phyloP scores from a whole-genome alignment of 1,139 yeast species.

The Ashbya aceris region DNA sequence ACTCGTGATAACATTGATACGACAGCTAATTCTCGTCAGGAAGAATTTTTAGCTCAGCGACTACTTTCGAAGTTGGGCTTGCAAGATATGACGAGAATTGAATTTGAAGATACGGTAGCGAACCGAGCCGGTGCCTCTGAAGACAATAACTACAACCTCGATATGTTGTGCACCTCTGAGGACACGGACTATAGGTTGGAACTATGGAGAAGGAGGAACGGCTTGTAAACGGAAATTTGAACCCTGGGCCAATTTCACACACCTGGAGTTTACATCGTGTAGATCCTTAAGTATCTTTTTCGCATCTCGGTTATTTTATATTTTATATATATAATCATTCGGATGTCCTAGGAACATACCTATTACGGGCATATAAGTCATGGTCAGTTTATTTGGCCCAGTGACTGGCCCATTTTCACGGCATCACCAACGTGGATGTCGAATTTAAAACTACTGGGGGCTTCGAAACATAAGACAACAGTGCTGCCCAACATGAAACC shows the following conservation, averaged over 20 bases:
- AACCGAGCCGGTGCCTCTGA: slow-evolving; percentile 1
- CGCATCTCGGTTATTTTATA: background rate
- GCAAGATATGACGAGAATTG: slow-evolving; percentile 16
- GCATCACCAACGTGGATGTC: slow-evolving; percentile 59
- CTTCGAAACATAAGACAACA: slow-evolving; percentile 92
- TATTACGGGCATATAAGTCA: background rate
- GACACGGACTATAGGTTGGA: slow-evolving; percentile 21
- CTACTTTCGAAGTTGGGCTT: slow-evolving; percentile 11
- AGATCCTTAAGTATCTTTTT: background rate
- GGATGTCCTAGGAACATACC: too few relatives aligned
- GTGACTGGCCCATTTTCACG: slow-evolving; percentile 76
- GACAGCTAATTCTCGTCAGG: background rate
- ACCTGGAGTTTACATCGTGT: background rate
- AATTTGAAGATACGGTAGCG: slow-evolving; percentile 11
- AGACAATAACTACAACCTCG: slow-evolving; percentile 16
- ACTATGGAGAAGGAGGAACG: slow-evolving; percentile 22
- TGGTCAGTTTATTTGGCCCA: slow-evolving; percentile 43
- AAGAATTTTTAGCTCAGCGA: slow-evolving; percentile 4
- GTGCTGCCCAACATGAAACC: slow-evolving; percentile 96
- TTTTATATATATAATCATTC: background rate
- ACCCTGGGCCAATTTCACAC: background rate
- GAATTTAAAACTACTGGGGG: slow-evolving; percentile 73
- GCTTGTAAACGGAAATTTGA: slow-evolving; percentile 4
- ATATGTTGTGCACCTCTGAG: slow-evolving; percentile 22
- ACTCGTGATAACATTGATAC: background rate